Evolutionary conservation across 176 grass and related monocot species (phyloP).

Genomic region (sorghum (Sorghum bicolor)): Sorghum_bicolor_NCBIv3 NC_012872.2:69922501-69923000

Average conservation of each 20-base stretch:
- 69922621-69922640: slow-evolving; percentile 47
- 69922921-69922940: background rate
- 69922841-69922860: background rate
- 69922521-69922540: background rate
- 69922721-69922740: background rate
- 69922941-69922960: background rate
- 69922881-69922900: background rate
- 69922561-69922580: background rate
- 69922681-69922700: slow-evolving; percentile 53
- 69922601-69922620: slow-evolving; percentile 61
- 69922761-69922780: background rate
- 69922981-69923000: background rate
- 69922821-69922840: background rate
- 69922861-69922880: background rate
- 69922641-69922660: slow-evolving; percentile 63
- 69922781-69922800: background rate
- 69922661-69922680: slow-evolving; percentile 86
- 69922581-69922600: slow-evolving; percentile 66
- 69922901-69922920: background rate
- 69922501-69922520: background rate
- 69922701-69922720: background rate
- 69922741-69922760: background rate
- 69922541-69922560: too few species aligned
- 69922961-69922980: background rate
- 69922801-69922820: background rate